A percentile compares a stretch with the other conserved stretches of the same genome.
Evolutionary conservation across 345 rosid genomes (phyloP).

Genomic region (Excoecaria cochinchinensis): DNA sequence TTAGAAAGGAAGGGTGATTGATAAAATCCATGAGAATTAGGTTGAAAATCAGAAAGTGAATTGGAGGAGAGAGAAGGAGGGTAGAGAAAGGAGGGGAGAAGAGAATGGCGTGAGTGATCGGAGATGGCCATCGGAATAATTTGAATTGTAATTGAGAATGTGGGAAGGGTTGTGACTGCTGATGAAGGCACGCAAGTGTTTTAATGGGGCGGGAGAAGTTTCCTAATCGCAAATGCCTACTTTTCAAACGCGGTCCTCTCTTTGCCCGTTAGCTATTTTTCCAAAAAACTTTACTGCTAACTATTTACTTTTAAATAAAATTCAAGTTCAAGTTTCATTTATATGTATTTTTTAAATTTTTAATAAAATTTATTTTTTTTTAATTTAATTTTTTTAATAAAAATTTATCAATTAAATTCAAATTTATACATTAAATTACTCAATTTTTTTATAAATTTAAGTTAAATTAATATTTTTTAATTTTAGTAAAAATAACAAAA

Average conservation of each 20-base stretch:
- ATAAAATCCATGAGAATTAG: constrained; percentile 13
- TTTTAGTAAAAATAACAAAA: too few species aligned
- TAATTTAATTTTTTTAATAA: too few species aligned
- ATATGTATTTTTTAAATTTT: too few species aligned
- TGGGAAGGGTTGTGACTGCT: constrained; percentile 16
- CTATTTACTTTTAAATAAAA: too few species aligned
- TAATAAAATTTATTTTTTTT: too few species aligned
- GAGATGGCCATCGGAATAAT: constrained; percentile 39
- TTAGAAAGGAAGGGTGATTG: constrained; percentile 8
- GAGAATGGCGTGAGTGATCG: constrained; percentile 40
- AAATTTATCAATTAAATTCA: too few species aligned
- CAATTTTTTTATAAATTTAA: too few species aligned
- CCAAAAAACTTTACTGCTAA: too few species aligned
- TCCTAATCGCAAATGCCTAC: constrained; percentile 3
- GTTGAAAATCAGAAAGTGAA: constrained; percentile 28
- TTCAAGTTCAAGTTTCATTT: too few species aligned
- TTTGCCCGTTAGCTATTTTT: neutral
- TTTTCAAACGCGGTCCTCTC: constrained; percentile 2
- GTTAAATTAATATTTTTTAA: too few species aligned
- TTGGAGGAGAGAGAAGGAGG: constrained; percentile 33
- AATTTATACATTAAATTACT: too few species aligned
- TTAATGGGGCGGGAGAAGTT: constrained; percentile 13
- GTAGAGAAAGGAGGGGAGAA: constrained; percentile 79
- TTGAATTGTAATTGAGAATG: neutral
- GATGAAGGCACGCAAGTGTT: too few species aligned